Evolutionary conservation across 495 filamentous ascomycete genomes (phyloP).

Genomic region (Penicillium lividum): DNA sequence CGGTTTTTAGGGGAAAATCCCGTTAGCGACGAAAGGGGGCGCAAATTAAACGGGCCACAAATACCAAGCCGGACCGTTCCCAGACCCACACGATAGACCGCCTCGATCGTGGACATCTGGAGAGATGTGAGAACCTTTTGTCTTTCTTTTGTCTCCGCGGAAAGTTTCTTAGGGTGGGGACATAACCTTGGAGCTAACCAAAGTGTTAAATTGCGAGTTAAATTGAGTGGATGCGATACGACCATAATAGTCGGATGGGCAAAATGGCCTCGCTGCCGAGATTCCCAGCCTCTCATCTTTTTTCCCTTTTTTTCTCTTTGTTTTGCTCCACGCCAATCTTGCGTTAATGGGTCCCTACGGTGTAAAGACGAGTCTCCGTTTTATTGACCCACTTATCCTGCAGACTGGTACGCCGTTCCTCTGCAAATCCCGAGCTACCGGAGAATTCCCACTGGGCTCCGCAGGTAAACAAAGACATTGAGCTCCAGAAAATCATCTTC

Average conservation of each 20-base stretch:
- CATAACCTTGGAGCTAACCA: no score
- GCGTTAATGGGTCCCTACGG: slow-evolving; percentile 14
- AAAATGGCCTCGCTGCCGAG: slow-evolving; percentile 22
- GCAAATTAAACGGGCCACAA: slow-evolving; percentile 17
- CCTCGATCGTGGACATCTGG: slow-evolving; percentile 25
- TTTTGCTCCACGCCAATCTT: slow-evolving; percentile 21
- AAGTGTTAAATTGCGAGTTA: no score
- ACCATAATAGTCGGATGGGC: slow-evolving; percentile 1
- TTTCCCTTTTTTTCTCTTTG: not conserved
- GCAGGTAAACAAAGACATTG: slow-evolving; percentile 5
- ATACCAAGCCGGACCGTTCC: slow-evolving; percentile 28
- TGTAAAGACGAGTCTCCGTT: slow-evolving; percentile 8
- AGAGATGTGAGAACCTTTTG: slow-evolving; percentile 6
- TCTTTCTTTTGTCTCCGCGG: no score
- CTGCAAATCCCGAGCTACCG: slow-evolving; percentile 14
- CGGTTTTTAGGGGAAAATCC: slow-evolving; percentile 1
- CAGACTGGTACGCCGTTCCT: slow-evolving; percentile 2
- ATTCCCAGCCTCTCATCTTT: slow-evolving; percentile 8
- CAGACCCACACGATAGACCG: slow-evolving; percentile 28
- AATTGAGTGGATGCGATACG: slow-evolving; percentile 1
- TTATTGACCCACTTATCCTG: slow-evolving; percentile 20
- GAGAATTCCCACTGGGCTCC: slow-evolving; percentile 14
- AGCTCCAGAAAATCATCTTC: not conserved
- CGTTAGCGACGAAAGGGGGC: slow-evolving; percentile 2
- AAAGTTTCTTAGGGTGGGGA: not conserved